A percentile compares a stretch with the other conserved stretches of the same genome.
Evolutionary conservation across 176 grass and related monocot species (phyloP).

Genomic region (Lolium perenne): DNA sequence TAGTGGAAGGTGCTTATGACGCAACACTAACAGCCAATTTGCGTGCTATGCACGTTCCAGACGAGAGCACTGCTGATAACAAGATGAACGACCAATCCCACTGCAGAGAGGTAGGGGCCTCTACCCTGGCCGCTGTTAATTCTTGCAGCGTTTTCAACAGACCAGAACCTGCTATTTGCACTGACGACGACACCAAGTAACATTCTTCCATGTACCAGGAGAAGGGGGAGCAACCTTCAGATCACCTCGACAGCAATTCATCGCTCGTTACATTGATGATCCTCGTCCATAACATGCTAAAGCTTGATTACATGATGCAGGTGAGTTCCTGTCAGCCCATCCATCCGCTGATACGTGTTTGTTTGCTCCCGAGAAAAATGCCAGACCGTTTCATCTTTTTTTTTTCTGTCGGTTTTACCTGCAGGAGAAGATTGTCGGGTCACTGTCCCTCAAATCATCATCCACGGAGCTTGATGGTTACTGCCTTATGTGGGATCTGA

Average conservation of each 20-base stretch:
- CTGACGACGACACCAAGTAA: neutral
- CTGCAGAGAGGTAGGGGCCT: conserved; percentile 29
- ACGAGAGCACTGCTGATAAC: neutral
- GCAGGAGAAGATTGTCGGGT: conserved; percentile 67
- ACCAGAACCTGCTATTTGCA: neutral
- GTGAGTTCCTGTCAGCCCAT: neutral
- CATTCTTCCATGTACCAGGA: conserved; percentile 44
- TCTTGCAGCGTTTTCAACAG: neutral
- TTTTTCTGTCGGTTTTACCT: neutral
- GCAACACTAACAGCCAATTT: conserved; percentile 40
- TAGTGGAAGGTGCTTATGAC: conserved; percentile 49
- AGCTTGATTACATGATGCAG: conserved; percentile 56
- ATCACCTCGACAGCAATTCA: conserved; percentile 42
- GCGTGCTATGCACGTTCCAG: conserved; percentile 5
- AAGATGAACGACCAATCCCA: neutral
- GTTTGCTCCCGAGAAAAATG: neutral
- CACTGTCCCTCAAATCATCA: conserved; percentile 55
- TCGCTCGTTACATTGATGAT: conserved; percentile 49
- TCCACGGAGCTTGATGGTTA: conserved; percentile 62
- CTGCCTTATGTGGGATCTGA: conserved; percentile 76
- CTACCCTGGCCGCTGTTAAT: neutral
- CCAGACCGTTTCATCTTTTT: neutral
- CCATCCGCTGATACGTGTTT: neutral
- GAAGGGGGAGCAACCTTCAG: conserved; percentile 11
- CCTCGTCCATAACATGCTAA: conserved; percentile 62